These are phyloP conservation scores for Cucurbita maxima DNA, from an alignment of 306 rosid species.

Conservation along the genomic window DNA sequence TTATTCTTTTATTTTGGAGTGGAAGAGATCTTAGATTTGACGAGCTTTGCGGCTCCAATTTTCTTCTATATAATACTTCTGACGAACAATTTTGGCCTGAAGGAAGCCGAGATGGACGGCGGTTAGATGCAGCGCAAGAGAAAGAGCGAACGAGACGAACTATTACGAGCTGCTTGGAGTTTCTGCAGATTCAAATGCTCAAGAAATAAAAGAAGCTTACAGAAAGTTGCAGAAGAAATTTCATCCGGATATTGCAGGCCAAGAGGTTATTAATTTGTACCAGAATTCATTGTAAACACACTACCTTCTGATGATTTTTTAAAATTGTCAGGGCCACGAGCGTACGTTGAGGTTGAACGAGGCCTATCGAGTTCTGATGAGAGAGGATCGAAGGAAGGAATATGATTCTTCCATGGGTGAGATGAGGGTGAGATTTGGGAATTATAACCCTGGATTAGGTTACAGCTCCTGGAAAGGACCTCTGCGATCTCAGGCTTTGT, in stretches of 20 bases:
- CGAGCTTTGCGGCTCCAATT: not conserved
- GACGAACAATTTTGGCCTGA: not conserved
- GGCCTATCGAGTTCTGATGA: constrained; percentile 59
- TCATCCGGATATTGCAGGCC: constrained; percentile 77
- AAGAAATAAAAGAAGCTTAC: constrained; percentile 54
- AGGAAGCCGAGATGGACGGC: constrained; percentile 21
- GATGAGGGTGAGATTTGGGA: constrained; percentile 21
- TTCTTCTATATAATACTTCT: not conserved
- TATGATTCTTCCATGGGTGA: constrained; percentile 46
- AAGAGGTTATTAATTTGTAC: constrained; percentile 24
- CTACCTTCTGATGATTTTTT: not conserved
- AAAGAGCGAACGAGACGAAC: constrained; percentile 16
- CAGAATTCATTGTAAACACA: not conserved
- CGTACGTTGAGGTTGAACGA: constrained; percentile 45
- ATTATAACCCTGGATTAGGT: constrained; percentile 19
- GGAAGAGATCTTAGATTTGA: not conserved
- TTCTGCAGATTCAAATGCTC: constrained; percentile 40
- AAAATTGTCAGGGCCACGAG: constrained; percentile 46
- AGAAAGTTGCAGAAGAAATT: constrained; percentile 61
- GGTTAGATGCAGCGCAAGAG: constrained; percentile 31
- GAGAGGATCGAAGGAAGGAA: constrained; percentile 36
- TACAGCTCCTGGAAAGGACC: constrained; percentile 66
- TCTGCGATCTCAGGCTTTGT: constrained; percentile 48
- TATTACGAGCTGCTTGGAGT: constrained; percentile 61
- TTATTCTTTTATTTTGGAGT: not conserved